Conservation (phyloP, 2,329 filamentous ascomycete species). For the Furcasterigmium furcatum region DNA sequence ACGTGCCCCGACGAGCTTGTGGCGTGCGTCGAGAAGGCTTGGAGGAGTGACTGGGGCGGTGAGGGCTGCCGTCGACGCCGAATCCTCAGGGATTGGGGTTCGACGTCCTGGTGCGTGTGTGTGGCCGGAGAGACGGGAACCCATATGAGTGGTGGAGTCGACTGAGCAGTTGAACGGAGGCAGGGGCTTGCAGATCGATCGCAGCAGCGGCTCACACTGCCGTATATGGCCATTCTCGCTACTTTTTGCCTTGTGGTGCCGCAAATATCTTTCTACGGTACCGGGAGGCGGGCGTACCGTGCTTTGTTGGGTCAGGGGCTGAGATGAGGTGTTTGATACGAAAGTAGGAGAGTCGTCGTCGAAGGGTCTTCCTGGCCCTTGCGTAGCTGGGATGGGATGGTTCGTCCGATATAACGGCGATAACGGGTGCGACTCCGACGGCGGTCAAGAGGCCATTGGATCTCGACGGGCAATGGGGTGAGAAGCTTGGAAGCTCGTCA, state of each 20-base stretch:
- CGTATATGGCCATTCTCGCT: neutral
- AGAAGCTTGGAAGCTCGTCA: neutral
- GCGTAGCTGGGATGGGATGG: neutral
- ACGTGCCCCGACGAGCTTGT: neutral
- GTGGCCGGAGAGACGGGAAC: constrained; percentile 3
- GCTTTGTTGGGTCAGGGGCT: neutral
- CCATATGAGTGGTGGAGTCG: neutral
- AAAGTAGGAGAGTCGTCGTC: too few species aligned
- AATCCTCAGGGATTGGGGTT: too few species aligned
- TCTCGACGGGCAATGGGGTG: neutral
- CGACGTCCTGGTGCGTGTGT: too few species aligned
- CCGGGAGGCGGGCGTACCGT: too few species aligned
- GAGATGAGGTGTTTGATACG: neutral
- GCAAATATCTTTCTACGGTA: too few species aligned
- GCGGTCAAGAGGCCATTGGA: too few species aligned
- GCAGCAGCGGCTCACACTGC: constrained; percentile 2
- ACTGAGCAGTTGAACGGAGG: neutral
- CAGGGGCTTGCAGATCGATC: constrained; percentile 2
- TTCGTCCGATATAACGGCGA: constrained; percentile 1
- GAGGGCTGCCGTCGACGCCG: neutral
- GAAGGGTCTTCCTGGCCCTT: too few species aligned
- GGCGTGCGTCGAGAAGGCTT: neutral
- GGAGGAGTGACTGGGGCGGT: neutral
- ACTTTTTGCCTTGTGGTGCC: neutral
- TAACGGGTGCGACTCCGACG: constrained; percentile 1